Conservation (phyloP, 306 rosid species). For the Quercus glauca region DNA sequence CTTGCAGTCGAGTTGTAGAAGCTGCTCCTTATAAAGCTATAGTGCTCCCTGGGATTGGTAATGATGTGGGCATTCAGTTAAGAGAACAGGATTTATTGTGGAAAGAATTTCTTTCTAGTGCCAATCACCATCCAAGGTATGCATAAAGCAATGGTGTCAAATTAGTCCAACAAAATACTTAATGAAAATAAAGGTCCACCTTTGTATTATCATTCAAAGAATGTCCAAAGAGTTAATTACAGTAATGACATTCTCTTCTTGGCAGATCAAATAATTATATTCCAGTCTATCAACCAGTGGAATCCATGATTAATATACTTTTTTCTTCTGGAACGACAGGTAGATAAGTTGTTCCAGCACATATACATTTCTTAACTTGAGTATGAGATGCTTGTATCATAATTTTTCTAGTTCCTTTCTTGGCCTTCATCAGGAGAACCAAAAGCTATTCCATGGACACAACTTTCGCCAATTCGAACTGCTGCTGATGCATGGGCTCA, state of each 20-base stretch:
- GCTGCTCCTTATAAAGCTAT: conserved; percentile 62
- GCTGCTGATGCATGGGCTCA: conserved; percentile 81
- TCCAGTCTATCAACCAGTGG: conserved; percentile 60
- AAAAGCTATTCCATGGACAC: conserved; percentile 97
- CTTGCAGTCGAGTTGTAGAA: conserved; percentile 70
- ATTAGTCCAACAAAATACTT: neutral
- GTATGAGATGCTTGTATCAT: neutral
- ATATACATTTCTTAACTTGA: neutral
- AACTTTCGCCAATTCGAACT: conserved; percentile 72
- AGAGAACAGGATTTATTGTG: conserved; percentile 66
- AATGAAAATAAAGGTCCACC: neutral
- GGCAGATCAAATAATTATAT: conserved; percentile 57
- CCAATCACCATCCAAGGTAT: conserved; percentile 46
- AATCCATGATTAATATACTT: conserved; percentile 71
- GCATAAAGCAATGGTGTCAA: neutral
- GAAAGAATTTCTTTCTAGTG: conserved; percentile 63
- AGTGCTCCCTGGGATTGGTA: conserved; percentile 71
- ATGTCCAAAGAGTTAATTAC: neutral
- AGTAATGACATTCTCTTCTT: conserved; percentile 14
- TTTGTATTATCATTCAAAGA: neutral
- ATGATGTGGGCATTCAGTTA: conserved; percentile 44
- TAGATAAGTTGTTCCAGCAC: conserved; percentile 22
- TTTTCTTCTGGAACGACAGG: conserved; percentile 99
- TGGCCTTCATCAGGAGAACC: conserved; percentile 66
- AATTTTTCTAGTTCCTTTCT: conserved; percentile 19